Evolutionary conservation across 305 asterid species (phyloP), one percentile per base, ranked within the genome.

Genomic region (Caryopteris hybrid): DNA sequence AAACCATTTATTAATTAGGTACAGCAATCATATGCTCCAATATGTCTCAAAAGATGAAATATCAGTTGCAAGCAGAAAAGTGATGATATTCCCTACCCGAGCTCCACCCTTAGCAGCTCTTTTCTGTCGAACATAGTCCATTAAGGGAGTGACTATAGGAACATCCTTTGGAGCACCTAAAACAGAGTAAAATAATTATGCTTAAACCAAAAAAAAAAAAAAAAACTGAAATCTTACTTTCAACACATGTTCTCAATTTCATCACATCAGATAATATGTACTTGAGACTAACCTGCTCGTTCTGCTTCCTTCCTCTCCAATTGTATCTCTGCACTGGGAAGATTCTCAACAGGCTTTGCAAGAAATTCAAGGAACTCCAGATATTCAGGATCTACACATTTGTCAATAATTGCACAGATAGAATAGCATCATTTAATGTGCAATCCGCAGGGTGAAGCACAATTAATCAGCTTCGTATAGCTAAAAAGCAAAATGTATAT

Each of bases 241-340:
- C 51, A 71, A 23, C 33, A 68, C 25, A 43, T 45, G 34, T 58
- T 39, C 52, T 69, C 59, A 22, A 17, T 63, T 74, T 58, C 74
- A 45, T n/a, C 42, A 22, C 60, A 66, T 52, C 59, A 55, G 69
- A 48, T 39, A n/a, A 45, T 29, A 69, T 62, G 45, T 39, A 52
- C 29, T 69, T 59, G 71, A 66, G 70, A 77, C 91, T 78, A 48
- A 92, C 98, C 98, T 62, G 90, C 92, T 66, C 94, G 92, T 69
- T 89, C 96, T 50, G 96, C 96, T 82, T 92, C 98, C 85, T 73
- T 89, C 65, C 96, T 82, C 79, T 92, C 98, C 87, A 92, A 80
- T 66, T 92, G 98, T 76, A 92, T 86, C 84, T 92, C 98, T 72
- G 98, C 98, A 79, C 98, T 92, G 4, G 98, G 98, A 70, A 92